A percentile compares a stretch with the other conserved stretches of the same genome.
Evolutionary conservation across 192 early-diverging fungal species (phyloP).

Genomic region (Ramicandelaber brevisporus): DNA sequence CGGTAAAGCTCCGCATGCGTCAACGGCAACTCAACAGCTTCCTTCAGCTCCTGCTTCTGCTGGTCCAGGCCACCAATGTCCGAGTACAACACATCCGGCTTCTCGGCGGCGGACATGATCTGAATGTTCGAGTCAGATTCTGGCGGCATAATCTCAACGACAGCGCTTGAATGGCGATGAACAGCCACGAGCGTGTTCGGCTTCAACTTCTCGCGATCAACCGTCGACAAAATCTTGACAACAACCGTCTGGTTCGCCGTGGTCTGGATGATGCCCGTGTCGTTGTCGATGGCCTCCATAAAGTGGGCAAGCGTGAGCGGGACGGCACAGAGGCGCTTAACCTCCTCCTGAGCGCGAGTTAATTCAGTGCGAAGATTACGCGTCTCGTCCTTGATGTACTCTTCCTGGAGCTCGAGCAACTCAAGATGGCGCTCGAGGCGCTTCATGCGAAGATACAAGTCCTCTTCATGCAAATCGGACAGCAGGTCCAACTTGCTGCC

Average conservation of each 20-base stretch:
- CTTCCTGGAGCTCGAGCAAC: slow-evolving; percentile 88
- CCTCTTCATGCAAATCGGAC: no score
- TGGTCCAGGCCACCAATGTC: slow-evolving; percentile 74
- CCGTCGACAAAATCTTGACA: slow-evolving; percentile 83
- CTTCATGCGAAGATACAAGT: slow-evolving; percentile 83
- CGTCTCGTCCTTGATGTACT: slow-evolving; percentile 98
- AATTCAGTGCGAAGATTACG: slow-evolving; percentile 89
- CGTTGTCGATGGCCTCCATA: slow-evolving; percentile 86
- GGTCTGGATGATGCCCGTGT: slow-evolving; percentile 83
- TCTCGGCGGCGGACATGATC: slow-evolving; percentile 53
- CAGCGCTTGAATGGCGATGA: slow-evolving; percentile 87
- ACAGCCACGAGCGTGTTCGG: slow-evolving; percentile 81
- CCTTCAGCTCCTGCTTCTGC: slow-evolving; percentile 80
- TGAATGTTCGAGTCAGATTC: slow-evolving; percentile 84
- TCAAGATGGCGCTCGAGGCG: slow-evolving; percentile 85
- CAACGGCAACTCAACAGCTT: slow-evolving; percentile 91
- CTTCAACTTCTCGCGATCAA: slow-evolving; percentile 92
- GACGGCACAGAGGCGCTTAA: slow-evolving; percentile 93
- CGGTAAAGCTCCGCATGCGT: slow-evolving; percentile 95
- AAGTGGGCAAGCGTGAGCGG: slow-evolving; percentile 98
- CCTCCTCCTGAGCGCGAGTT: slow-evolving; percentile 85
- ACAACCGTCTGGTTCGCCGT: slow-evolving; percentile 82
- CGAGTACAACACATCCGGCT: slow-evolving; percentile 52
- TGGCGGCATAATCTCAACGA: slow-evolving; percentile 92
- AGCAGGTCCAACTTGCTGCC: no score